A percentile compares a stretch with the other conserved stretches of the same genome.
Evolutionary conservation across 768 basidiomycete species (phyloP).

Genomic region (Paxillus rubicundulus): DNA sequence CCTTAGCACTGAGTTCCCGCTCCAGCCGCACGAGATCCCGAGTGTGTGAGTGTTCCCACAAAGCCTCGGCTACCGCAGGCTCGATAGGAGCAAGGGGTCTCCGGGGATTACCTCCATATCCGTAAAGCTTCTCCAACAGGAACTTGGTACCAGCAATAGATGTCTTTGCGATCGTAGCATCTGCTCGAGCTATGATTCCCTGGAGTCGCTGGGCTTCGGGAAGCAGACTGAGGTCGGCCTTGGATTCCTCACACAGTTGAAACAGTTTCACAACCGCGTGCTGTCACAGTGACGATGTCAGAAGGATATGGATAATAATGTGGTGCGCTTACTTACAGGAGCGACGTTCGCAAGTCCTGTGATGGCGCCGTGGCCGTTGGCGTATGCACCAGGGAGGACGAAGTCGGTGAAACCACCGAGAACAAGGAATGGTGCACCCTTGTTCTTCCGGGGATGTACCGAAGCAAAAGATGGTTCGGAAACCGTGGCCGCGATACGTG

Average conservation of each 20-base stretch:
- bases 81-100: slow-evolving; percentile 72
- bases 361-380: slow-evolving; percentile 83
- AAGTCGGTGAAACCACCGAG: slow-evolving; percentile 87
- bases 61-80: slow-evolving; percentile 48
- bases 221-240: slow-evolving; percentile 53
- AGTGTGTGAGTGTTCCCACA: slow-evolving; percentile 75
- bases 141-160: slow-evolving; percentile 85
- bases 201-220: slow-evolving; percentile 73
- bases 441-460: slow-evolving; percentile 65
- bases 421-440: slow-evolving; percentile 72
- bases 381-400: slow-evolving; percentile 67
- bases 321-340: slow-evolving; percentile 47
- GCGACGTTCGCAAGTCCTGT: slow-evolving; percentile 85
- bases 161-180: slow-evolving; percentile 73
- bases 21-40: slow-evolving; percentile 67
- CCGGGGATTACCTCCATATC: slow-evolving; percentile 80
- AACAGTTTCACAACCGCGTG: slow-evolving; percentile 58
- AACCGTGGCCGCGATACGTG: slow-evolving; percentile 72
- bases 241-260: slow-evolving; percentile 57
- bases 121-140: slow-evolving; percentile 67
- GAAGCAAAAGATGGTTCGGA: slow-evolving; percentile 54
- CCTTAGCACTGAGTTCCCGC: slow-evolving; percentile 49
- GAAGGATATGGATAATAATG: neutral
- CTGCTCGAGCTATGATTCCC: slow-evolving; percentile 75
- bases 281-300: slow-evolving; percentile 34